Evolutionary conservation across 495 filamentous ascomycete species (phyloP), one percentile per base, ranked within the genome.

Genomic region (Aspergillus campestris): DNA sequence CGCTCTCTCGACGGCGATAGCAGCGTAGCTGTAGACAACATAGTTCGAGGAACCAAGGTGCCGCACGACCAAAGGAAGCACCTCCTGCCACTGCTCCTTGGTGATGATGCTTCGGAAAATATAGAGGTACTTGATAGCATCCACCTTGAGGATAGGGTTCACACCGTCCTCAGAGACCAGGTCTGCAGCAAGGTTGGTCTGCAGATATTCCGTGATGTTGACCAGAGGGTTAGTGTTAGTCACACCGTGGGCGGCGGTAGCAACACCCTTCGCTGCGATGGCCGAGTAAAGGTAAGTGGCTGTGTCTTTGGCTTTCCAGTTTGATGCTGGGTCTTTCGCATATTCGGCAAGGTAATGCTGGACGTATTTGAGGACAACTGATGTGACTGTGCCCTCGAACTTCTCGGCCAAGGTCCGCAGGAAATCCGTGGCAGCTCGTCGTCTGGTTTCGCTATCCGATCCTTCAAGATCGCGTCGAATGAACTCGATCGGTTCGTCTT

Each of bases 401-500:
- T 86, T 87, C 50, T 87, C 82, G 44, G 95, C 82, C 37, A 99
- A 74, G 49, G 86, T 81, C 37, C 86, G 77, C 37, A 97, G 66
- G 67, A 99, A 97, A 62, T 96, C 90, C 3, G 91, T 97, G 3
- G 94, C 88, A 38, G 90, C 88, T 55, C 91, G 76, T 47, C 94
- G 77, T 51, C 94, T 73, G 5, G 94, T 97, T 51, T 97, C 94
- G 41, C 83, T 89, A 58, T 97, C 94, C 1, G 90, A 95, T 14
- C 94, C 94, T 63, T 99, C 94, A 11, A 99, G 75, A 61, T 99
- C 91, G 49, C 89, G 81, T 42, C 94, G 76, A 56, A 97, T 97
- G 64, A 94, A 99, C 60, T 99, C 94, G 59, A 99, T 96, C 3
- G 94, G 94, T 61, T 99, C 94, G 56, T 99, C 94, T 59, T 97